phyloP scores from a whole-genome alignment of 352 stramenopile species.

The Globisporangium spinosum region DNA sequence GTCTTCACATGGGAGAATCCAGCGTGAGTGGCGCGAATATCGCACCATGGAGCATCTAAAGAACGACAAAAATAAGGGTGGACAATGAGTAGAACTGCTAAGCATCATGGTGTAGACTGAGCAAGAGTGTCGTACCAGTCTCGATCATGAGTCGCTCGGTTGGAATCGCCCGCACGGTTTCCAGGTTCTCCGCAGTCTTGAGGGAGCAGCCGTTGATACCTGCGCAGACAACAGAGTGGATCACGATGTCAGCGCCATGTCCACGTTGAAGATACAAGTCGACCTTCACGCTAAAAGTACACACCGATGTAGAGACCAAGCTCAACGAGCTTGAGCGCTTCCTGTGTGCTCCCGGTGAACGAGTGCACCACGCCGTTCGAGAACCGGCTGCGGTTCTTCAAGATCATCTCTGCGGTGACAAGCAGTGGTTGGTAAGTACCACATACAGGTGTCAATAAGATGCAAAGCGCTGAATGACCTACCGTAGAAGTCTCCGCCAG shows the following conservation, averaged over 20 bases:
- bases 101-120: background rate
- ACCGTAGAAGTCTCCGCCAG: conserved; percentile 90
- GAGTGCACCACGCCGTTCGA: conserved; percentile 93
- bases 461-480: background rate
- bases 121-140: conserved; percentile 52
- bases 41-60: conserved; percentile 94
- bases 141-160: conserved; percentile 92
- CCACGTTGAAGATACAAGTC: background rate
- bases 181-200: conserved; percentile 93
- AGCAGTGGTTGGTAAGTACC: background rate
- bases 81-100: background rate
- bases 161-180: conserved; percentile 90
- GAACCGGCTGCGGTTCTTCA: conserved; percentile 61
- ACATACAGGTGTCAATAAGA: background rate
- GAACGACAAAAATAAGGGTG: background rate
- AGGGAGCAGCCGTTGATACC: conserved; percentile 96
- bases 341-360: conserved; percentile 92
- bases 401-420: conserved; percentile 51
- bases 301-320: conserved; percentile 94
- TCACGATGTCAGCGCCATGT: background rate
- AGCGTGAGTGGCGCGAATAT: conserved; percentile 93
- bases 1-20: conserved; percentile 88
- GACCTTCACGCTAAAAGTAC: background rate
- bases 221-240: conserved; percentile 10
- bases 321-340: conserved; percentile 89